Percentiles rank a stretch among this genome's conserved stretches.
Conservation (phyloP, 1,139 yeast genomes). For the Scheffersomyces insectosa region DNA sequence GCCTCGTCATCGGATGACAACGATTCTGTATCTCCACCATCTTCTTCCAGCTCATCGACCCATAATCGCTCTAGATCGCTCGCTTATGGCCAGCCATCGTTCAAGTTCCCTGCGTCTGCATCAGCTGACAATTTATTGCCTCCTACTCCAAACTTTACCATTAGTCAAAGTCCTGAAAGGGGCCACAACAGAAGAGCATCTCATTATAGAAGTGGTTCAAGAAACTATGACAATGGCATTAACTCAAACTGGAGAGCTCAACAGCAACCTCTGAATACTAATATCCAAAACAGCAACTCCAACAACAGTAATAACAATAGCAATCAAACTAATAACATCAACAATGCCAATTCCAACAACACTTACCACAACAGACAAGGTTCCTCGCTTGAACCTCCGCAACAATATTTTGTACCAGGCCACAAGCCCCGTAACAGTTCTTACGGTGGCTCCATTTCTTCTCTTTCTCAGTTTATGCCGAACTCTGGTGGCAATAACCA, state of each 20-base stretch:
- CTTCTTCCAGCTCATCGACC: conserved; percentile 14
- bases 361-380: conserved; percentile 15
- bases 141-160: conserved; percentile 47
- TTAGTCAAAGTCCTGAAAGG: conserved; percentile 43
- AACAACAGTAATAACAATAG: conserved; percentile 19
- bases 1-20: conserved; percentile 11
- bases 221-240: conserved; percentile 58
- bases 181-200: conserved; percentile 44
- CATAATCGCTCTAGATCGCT: conserved; percentile 39
- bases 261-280: conserved; percentile 13
- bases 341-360: conserved; percentile 17
- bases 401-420: conserved; percentile 66
- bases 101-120: conserved; percentile 27
- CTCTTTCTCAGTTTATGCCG: conserved; percentile 46
- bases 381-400: conserved; percentile 50
- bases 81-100: conserved; percentile 48
- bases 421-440: conserved; percentile 72
- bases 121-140: conserved; percentile 31
- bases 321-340: conserved; percentile 17
- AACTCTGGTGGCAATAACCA: conserved; percentile 17
- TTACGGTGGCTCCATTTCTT: conserved; percentile 65
- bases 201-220: conserved; percentile 56
- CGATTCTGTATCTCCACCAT: conserved; percentile 14
- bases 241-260: conserved; percentile 67
- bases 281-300: conserved; percentile 6